Percentiles rank a stretch among this genome's conserved stretches.
Evolutionary conservation across 1,139 yeast genomes (phyloP).

Genomic region (Pichia sorboxylosa): DNA sequence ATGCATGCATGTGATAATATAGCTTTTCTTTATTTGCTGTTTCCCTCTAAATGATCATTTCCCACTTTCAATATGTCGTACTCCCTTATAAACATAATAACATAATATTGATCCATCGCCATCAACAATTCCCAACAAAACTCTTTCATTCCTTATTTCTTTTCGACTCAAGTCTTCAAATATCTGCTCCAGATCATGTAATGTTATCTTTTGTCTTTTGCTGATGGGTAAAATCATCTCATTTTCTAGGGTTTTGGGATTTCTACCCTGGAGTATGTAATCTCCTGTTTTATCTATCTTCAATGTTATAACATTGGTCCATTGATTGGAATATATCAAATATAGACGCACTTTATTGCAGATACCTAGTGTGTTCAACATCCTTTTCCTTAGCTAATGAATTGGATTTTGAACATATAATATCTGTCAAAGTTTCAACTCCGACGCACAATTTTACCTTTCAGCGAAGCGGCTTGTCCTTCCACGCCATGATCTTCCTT

Average conservation of each 20-base stretch:
- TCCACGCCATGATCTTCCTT: too few relatives aligned
- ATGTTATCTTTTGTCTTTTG: conserved; percentile 23
- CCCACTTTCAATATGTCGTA: conserved; percentile 30
- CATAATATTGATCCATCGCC: conserved; percentile 60
- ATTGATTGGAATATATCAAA: conserved; percentile 3
- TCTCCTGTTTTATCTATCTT: not conserved
- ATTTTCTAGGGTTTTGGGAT: conserved; percentile 5
- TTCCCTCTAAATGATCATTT: too few relatives aligned
- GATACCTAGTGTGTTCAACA: conserved; percentile 7
- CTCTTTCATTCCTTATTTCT: conserved; percentile 18
- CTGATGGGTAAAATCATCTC: conserved; percentile 17
- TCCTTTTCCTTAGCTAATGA: too few relatives aligned
- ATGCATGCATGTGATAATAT: too few relatives aligned
- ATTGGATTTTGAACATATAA: too few relatives aligned
- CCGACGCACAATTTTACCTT: too few relatives aligned
- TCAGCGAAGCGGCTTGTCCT: too few relatives aligned
- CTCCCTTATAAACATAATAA: conserved; percentile 51
- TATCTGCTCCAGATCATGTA: conserved; percentile 16
- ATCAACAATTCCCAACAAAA: conserved; percentile 46
- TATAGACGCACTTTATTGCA: conserved; percentile 7
- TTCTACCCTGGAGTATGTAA: conserved; percentile 8
- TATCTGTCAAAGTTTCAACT: too few relatives aligned
- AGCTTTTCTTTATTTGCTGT: too few relatives aligned
- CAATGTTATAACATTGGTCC: conserved; percentile 10
- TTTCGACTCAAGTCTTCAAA: conserved; percentile 18